Evolutionary conservation across 139 green algal genomes (phyloP).

Genomic region (Chlamydomonas incerta): DNA sequence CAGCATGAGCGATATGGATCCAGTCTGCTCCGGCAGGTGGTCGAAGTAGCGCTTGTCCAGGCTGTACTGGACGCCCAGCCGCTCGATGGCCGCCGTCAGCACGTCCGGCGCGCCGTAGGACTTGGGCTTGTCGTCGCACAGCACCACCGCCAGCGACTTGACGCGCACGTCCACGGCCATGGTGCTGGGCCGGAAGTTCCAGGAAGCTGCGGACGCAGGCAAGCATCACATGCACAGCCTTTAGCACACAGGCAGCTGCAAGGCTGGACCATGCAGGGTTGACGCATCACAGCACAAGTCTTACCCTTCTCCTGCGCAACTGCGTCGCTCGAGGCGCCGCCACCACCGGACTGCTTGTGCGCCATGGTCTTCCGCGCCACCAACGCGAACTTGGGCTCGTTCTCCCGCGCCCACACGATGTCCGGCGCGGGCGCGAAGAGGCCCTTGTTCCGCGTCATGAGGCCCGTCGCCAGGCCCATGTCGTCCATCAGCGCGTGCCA

Average conservation of each 20-base stretch:
- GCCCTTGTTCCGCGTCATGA: slow-evolving; percentile 20
- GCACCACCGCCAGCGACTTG: slow-evolving; percentile 59
- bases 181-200: slow-evolving; percentile 56
- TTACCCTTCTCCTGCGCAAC: too few species aligned
- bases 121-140: slow-evolving; percentile 89
- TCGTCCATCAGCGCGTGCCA: slow-evolving; percentile 63
- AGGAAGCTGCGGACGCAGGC: slow-evolving; percentile 10
- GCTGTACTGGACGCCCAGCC: not conserved
- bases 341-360: too few species aligned
- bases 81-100: slow-evolving; percentile 63
- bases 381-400: too few species aligned
- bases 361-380: too few species aligned
- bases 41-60: slow-evolving; percentile 36
- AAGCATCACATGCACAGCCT: not conserved
- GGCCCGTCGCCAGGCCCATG: not conserved
- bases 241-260: too few species aligned
- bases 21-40: slow-evolving; percentile 51
- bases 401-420: not conserved
- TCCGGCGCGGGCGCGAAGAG: slow-evolving; percentile 11
- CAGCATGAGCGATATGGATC: slow-evolving; percentile 36
- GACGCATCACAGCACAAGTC: too few species aligned
- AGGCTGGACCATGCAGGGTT: too few species aligned
- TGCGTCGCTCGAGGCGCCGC: too few species aligned
- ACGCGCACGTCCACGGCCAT: slow-evolving; percentile 47
- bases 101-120: slow-evolving; percentile 89